Percentiles rank a stretch among this genome's conserved stretches.
Evolutionary conservation across 1,284 basidiomycete genomes (phyloP).

Genomic region (Cryptococcus sp.): DNA sequence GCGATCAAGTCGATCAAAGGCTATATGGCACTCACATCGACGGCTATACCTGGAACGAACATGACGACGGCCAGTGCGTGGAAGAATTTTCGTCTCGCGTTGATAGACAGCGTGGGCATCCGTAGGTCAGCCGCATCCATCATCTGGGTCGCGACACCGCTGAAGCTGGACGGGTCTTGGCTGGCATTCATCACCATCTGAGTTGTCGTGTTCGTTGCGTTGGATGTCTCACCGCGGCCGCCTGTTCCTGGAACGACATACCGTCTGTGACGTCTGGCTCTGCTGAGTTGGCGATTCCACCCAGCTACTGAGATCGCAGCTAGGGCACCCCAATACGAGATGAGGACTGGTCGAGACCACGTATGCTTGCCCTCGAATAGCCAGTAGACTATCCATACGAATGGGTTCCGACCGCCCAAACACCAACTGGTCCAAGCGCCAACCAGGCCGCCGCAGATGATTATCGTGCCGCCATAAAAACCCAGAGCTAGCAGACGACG

Average conservation of each 20-base stretch:
- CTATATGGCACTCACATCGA: slow-evolving; percentile 72
- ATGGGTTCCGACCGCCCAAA: slow-evolving; percentile 80
- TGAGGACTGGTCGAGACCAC: slow-evolving; percentile 80
- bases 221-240: slow-evolving; percentile 1
- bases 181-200: neutral
- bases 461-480: slow-evolving; percentile 76
- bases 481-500: slow-evolving; percentile 80
- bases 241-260: slow-evolving; percentile 38
- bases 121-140: slow-evolving; percentile 83
- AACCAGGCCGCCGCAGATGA: slow-evolving; percentile 82
- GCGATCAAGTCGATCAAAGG: neutral
- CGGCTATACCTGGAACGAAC: slow-evolving; percentile 89
- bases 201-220: neutral
- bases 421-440: slow-evolving; percentile 92
- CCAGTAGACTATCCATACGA: slow-evolving; percentile 80
- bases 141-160: slow-evolving; percentile 67
- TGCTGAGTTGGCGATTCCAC: slow-evolving; percentile 84
- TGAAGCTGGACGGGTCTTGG: slow-evolving; percentile 11
- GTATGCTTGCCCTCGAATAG: slow-evolving; percentile 70
- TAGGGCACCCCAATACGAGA: slow-evolving; percentile 82
- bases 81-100: slow-evolving; percentile 96
- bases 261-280: slow-evolving; percentile 64
- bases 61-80: slow-evolving; percentile 93
- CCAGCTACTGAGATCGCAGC: slow-evolving; percentile 83
- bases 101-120: slow-evolving; percentile 85